Base-by-base conservation (phyloP, 1,284 basidiomycete genomes). In the Marasmius sp. region DNA sequence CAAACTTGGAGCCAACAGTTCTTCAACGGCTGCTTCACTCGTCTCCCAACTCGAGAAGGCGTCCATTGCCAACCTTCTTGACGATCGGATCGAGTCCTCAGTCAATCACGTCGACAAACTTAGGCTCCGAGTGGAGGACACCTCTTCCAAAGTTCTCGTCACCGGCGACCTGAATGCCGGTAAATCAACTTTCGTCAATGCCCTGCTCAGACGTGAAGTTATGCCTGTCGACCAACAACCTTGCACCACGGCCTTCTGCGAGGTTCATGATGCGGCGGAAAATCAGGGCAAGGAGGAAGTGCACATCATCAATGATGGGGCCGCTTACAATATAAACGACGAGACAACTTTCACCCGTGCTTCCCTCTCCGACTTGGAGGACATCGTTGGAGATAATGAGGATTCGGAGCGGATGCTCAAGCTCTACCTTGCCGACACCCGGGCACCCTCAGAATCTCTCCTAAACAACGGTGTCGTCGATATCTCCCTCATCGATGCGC, bases 101-200 rank as follows among this genome's bases (percentile, higher is more conserved):
- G 76, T 93, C 57, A 81, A 83, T 12, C 96, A 99, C 71, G 86
- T 99, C 61, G 85, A 91, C 66, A 92, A 92, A 68, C 88, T 99
- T 64, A 88, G 91, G 56, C 82, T 86, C 61, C 92, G 97, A 53
- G 90, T 99, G 20, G 83, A 92, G 72, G 97, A 98, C 75, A 95
- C 89, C 2, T 93, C 94, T 12, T 97, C 94, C 68, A 95, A 98
- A 73, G 96, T 99, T 51, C 87, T 99, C 64, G 94, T 99, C 64
- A 99, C 97, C n/a, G 97, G 97, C 67, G 97, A 99, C 75, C 84
- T 99, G 63, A 99, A 99, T 73, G 93, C 97, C 37, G 97, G 97
- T 70, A 99, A 99, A 78, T 98, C 95, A 38, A 99, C 97, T 0
- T 93, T 99, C 71, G 94, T 99, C 74, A 99, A 99, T 70, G 93